Evolutionary conservation across 192 early-diverging fungal species (phyloP), one percentile per base, ranked within the genome.

Genomic region (Rhizophagus prolifer): DNA sequence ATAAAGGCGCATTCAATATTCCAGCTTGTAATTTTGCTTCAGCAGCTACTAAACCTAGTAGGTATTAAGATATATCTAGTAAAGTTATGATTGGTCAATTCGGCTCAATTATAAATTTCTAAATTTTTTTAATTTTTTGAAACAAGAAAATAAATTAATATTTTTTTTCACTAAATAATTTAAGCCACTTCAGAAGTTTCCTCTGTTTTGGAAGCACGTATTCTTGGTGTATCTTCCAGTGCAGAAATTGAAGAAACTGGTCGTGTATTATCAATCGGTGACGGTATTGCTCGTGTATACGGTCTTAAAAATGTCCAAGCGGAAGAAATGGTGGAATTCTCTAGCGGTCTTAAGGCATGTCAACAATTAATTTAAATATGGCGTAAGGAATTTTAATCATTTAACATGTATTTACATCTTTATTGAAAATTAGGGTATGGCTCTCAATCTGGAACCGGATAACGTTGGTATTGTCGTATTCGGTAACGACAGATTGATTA

Each of bases 391-490:
- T 19, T 34, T 34, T 34, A 34, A 30, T 66, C 4, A 34, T 66
- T 21, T n/a, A 21, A n/a, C 0, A 72, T n/a, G 60, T 58, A 14
- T 59, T 14, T 28, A 34, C 2, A 60, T 58, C 54, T 58, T 34
- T 34, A 16, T 30, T 34, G 14, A 36, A 54, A 41, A 47, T 14
- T 79, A 98, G 96, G 97, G 97, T 83, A 97, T 97, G 95, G 96
- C 97, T 69, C 93, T 99, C 79, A 99, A 99, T 91, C 93, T 99
- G 90, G 97, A 99, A 86, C 89, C 96, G 50, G 97, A 99, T 89
- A 98, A 99, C 86, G 97, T 99, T 86, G 97, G 97, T 98, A 94
- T 99, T 89, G 97, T 99, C 88, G 95, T 99, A 44, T 97, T 99
- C 84, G 97, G 97, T 92, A 99, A 98, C 92, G 97, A 99, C 88